Evolutionary conservation across 768 basidiomycete genomes (phyloP).

Genomic region (Tricholoma bakamatsutake): DNA sequence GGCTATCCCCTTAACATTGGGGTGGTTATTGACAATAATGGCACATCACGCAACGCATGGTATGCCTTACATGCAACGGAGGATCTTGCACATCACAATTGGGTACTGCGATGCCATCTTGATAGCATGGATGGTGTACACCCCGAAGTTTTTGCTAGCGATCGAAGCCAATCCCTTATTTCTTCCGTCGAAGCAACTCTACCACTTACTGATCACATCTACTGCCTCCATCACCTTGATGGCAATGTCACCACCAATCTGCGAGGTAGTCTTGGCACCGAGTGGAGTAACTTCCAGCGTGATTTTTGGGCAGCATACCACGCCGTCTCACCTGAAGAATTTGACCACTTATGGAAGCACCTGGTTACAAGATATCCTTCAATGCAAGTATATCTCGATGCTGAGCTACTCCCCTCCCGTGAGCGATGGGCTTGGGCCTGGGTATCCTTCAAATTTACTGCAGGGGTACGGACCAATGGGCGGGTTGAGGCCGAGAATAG

Average conservation of each 20-base stretch:
- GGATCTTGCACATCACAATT: conserved; percentile 14
- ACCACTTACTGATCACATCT: conserved; percentile 19
- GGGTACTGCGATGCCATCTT: conserved; percentile 21
- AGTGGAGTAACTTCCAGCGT: conserved; percentile 18
- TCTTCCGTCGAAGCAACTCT: conserved; percentile 8
- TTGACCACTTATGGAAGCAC: conserved; percentile 16
- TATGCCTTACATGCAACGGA: conserved; percentile 22
- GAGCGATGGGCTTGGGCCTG: conserved; percentile 31
- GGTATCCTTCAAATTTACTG: conserved; percentile 23
- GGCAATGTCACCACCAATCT: conserved; percentile 22
- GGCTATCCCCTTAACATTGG: conserved; percentile 23
- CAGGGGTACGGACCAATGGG: conserved; percentile 28
- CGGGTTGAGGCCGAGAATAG: conserved; percentile 22
- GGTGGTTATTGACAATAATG: conserved; percentile 24
- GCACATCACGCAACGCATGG: conserved; percentile 20
- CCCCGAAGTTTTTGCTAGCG: conserved; percentile 18
- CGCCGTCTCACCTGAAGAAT: conserved; percentile 26
- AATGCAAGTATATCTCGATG: conserved; percentile 19
- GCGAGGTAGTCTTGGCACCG: conserved; percentile 9
- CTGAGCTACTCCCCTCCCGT: conserved; percentile 21
- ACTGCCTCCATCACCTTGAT: conserved; percentile 25
- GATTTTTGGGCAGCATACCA: conserved; percentile 25
- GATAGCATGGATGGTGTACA: conserved; percentile 4
- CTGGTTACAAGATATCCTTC: conserved; percentile 13
- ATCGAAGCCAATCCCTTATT: conserved; percentile 18